A percentile compares a stretch with the other conserved stretches of the same genome.
Evolutionary conservation across 306 rosid species (phyloP).

Genomic region (Trifolium fragiferum): DNA sequence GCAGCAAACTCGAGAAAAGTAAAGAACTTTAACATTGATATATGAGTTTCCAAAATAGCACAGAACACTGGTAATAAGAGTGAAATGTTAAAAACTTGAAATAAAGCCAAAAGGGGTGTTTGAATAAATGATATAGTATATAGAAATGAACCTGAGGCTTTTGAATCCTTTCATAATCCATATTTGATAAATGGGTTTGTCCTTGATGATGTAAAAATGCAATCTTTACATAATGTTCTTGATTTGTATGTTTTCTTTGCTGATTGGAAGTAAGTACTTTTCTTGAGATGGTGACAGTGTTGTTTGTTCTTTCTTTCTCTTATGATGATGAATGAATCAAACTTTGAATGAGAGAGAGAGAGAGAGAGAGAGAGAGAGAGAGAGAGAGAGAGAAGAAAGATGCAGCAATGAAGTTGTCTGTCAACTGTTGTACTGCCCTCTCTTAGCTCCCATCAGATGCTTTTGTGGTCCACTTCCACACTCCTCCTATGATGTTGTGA

Average conservation of each 20-base stretch:
- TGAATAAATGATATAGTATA: conserved; percentile 8
- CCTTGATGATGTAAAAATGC: conserved; percentile 38
- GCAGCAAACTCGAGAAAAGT: conserved; percentile 41
- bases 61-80: conserved; percentile 20
- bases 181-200: conserved; percentile 42
- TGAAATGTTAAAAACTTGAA: conserved; percentile 29
- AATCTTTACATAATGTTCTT: conserved; percentile 42
- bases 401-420: conserved; percentile 14
- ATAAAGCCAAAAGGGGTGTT: background rate
- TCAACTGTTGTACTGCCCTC: conserved; percentile 23
- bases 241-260: conserved; percentile 14
- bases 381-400: conserved; percentile 25
- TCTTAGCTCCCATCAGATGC: conserved; percentile 45
- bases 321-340: background rate
- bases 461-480: conserved; percentile 44
- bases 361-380: conserved; percentile 18
- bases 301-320: background rate
- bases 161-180: conserved; percentile 97
- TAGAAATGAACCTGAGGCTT: conserved; percentile 73
- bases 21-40: conserved; percentile 26
- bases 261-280: conserved; percentile 10
- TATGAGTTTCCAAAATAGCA: background rate
- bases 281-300: conserved; percentile 30
- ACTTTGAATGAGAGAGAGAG: conserved; percentile 20
- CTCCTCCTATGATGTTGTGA: background rate